Base-by-base conservation (phyloP, 805 yeast genomes). In the Ogataea nitratoaversa region DNA sequence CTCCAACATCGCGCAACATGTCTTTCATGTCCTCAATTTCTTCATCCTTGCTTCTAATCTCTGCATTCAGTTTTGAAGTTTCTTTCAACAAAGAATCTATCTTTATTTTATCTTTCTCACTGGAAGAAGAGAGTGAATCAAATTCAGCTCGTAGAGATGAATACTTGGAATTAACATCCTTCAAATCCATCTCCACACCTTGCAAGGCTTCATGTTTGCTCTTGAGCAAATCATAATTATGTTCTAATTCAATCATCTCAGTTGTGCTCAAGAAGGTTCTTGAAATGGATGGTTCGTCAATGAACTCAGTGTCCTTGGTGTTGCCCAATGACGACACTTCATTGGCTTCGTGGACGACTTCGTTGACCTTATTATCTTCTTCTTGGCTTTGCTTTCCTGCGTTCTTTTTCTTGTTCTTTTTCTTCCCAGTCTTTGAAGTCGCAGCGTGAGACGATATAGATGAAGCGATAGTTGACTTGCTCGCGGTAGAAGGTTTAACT, bases 1-100 rank as follows among this genome's bases (percentile, higher is more conserved):
- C 76, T 1, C 96, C 96, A 20, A 89, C 71, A 41, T 76, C 79
- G 47, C 73, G 73, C 39, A 90, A 59, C 86, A 83, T 85, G 42
- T 88, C 96, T 52, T 80, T 76, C 37, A 84, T 68, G 38, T 69
- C 72, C 34, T 79, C 88, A 14, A 88, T 64, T 53, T 89, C 95
- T 40, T 78, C 84, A 11, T 54, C 42, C 44, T 79, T 78, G 8
- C 54, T 34, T 25, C 58, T 62, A n/a, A 78, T 41, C 7, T 62
- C 59, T 3, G 48, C 39, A 23, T 57, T 64, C 4, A 63, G 39
- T 11, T 48, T 49, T 2, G 33, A 25, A 5, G 43, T 29, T 41
- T 53, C 38, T 16, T 32, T 32, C 14, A 43, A 32, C 18, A 44
- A 20, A 4, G 43, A 32, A 17, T 43, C 50, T 3, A 37, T 19